phyloP scores from a whole-genome alignment of 768 basidiomycete species.

The Leccinum broughii region DNA sequence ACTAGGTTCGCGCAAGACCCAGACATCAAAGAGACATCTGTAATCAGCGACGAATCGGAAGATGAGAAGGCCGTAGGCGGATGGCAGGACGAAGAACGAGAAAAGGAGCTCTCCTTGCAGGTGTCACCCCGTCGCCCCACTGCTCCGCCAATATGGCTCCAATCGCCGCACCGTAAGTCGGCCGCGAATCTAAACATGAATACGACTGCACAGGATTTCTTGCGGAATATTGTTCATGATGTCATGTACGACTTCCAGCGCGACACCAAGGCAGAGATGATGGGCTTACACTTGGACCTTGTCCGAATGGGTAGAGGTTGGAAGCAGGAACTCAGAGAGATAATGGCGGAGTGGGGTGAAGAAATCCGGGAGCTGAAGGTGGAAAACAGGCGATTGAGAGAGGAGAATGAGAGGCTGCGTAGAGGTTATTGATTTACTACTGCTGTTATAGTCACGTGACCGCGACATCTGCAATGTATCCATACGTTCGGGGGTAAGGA shows the following conservation, averaged over 20 bases:
- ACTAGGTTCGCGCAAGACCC: slow-evolving; percentile 44
- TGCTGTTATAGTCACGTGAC: slow-evolving; percentile 16
- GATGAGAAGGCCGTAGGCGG: slow-evolving; percentile 6
- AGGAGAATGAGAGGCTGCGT: slow-evolving; percentile 65
- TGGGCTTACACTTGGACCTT: slow-evolving; percentile 72
- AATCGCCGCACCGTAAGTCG: slow-evolving; percentile 39
- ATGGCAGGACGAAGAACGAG: slow-evolving; percentile 21
- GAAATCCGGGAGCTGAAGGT: slow-evolving; percentile 49
- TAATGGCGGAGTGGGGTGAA: slow-evolving; percentile 62
- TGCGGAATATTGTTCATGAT: slow-evolving; percentile 66
- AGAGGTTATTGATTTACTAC: slow-evolving; percentile 35
- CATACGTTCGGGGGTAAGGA: not conserved
- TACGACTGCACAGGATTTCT: slow-evolving; percentile 50
- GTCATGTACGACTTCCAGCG: slow-evolving; percentile 73
- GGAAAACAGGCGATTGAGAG: slow-evolving; percentile 54
- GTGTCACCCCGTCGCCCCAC: slow-evolving; percentile 54
- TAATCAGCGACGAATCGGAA: slow-evolving; percentile 13
- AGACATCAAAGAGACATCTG: slow-evolving; percentile 28
- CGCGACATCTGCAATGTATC: not conserved
- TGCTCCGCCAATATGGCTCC: slow-evolving; percentile 38
- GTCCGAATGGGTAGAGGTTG: slow-evolving; percentile 69
- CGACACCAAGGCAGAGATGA: slow-evolving; percentile 71
- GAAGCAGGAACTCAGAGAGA: slow-evolving; percentile 60
- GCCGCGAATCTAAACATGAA: slow-evolving; percentile 28
- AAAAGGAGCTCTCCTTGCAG: slow-evolving; percentile 50